These are phyloP conservation scores for Dactylellina sp. DNA, from an alignment of 2,329 filamentous ascomycete species.

Conservation along the genomic window DNA sequence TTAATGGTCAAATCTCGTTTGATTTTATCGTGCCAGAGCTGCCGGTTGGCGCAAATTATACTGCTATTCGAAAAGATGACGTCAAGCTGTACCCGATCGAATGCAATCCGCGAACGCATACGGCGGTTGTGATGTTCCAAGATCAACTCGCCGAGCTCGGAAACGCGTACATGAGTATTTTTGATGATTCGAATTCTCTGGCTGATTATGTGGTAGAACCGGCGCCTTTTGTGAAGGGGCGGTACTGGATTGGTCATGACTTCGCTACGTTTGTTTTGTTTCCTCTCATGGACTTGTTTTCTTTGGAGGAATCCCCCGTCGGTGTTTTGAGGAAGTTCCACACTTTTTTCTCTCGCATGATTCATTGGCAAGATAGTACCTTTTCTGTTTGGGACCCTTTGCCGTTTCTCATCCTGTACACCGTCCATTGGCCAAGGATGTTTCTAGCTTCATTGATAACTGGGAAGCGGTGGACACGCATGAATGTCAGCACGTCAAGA, in stretches of 20 bases:
- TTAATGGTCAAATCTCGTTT: constrained; percentile 79
- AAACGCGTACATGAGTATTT: constrained; percentile 68
- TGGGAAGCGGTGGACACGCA: constrained; percentile 71
- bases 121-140: constrained; percentile 73
- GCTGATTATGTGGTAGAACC: constrained; percentile 20
- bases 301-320: constrained; percentile 57
- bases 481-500: constrained; percentile 76
- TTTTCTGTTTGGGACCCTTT: constrained; percentile 70
- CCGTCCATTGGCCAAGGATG: constrained; percentile 69
- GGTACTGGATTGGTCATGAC: constrained; percentile 78
- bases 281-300: constrained; percentile 64
- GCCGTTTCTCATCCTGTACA: constrained; percentile 71
- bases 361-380: constrained; percentile 70
- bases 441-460: constrained; percentile 67
- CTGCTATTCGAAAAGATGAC: neutral
- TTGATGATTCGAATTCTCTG: constrained; percentile 61
- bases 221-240: constrained; percentile 19
- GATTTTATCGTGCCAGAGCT: constrained; percentile 71
- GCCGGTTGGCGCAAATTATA: constrained; percentile 30
- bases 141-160: constrained; percentile 66
- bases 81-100: constrained; percentile 73
- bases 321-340: constrained; percentile 59
- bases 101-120: constrained; percentile 77
- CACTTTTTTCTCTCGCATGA: constrained; percentile 64
- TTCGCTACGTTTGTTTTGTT: constrained; percentile 69